Evolutionary conservation across 768 basidiomycete genomes (phyloP), one percentile per base, ranked within the genome.

Genomic region (Tylopilus intermedius): DNA sequence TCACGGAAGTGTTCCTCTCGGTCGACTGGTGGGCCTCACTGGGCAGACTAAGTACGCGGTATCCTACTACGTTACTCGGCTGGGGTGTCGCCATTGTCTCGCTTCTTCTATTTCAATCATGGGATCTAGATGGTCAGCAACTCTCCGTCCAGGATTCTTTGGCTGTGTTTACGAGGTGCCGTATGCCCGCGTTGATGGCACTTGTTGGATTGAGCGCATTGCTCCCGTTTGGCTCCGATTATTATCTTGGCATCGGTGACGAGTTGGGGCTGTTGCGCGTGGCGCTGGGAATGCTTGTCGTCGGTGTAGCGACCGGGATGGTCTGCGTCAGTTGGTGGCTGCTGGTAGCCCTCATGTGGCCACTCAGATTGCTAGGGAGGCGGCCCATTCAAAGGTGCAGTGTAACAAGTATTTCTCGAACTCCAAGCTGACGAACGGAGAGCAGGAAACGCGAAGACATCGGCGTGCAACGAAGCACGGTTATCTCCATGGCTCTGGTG

Each of bases 71-170:
- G 2, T 60, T 89, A 0, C 72, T 84, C 3, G 78, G 79, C 26
- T 96, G 94, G 87, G 76, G 83, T 2, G 71, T 86, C 2, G 91
- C 88, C 4, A 68, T 90, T n/a, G 79, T 83, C 1, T 73, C 79
- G 4, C 58, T 88, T 14, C 61, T 84, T 0, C 50, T 88, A 21
- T 84, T 79, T 58, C 67, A 75, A 32, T 77, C 76, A 6, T 83
- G 79, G 81, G 47, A 61, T 26, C 60, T 68, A 13, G 54, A 60
- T 9, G 65, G 67, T 26, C 63, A 71, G 56, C 58, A 65, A 9
- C 80, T 81, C 10, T 74, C 70, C 14, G 73, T 84, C 21, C 51
- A 56, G n/a, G 71, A 77, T 40, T 80, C 85, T 1, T 66, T 89
- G 46, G 46, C 62, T 3, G 50, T 56, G 22, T 88, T 82, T 61